Evolutionary conservation across 306 rosid species (phyloP).

Genomic region (Castanea sativa): DNA sequence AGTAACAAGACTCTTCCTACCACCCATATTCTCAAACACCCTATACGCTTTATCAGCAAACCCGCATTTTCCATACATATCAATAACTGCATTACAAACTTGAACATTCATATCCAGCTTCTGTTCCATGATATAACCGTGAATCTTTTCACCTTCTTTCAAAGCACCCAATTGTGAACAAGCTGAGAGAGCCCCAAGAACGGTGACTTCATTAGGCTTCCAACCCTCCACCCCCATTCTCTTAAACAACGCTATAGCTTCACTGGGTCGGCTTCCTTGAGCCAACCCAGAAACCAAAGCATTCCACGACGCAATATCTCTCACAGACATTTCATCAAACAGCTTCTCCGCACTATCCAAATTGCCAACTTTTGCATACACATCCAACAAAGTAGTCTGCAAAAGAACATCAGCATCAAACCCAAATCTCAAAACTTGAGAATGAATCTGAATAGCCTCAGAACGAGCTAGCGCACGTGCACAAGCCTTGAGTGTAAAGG

Average conservation of each 20-base stretch:
- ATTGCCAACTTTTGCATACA: constrained; percentile 63
- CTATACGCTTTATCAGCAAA: constrained; percentile 58
- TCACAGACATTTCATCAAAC: constrained; percentile 64
- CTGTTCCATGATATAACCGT: constrained; percentile 43
- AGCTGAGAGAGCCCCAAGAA: constrained; percentile 67
- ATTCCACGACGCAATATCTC: constrained; percentile 83
- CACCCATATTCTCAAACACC: constrained; percentile 61
- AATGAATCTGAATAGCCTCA: constrained; percentile 67
- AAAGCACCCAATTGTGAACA: constrained; percentile 88
- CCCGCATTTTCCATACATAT: constrained; percentile 85
- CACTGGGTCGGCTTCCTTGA: constrained; percentile 62
- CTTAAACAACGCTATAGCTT: constrained; percentile 61
- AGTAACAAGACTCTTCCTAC: constrained; percentile 58
- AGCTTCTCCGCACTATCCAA: constrained; percentile 57
- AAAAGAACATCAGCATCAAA: constrained; percentile 50
- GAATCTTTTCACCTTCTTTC: constrained; percentile 55
- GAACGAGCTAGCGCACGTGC: constrained; percentile 68
- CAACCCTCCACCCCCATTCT: constrained; percentile 64
- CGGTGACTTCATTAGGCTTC: constrained; percentile 74
- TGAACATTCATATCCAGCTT: constrained; percentile 54
- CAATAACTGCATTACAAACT: constrained; percentile 86
- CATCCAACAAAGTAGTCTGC: constrained; percentile 73
- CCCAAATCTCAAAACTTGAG: constrained; percentile 61
- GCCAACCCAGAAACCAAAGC: constrained; percentile 82
- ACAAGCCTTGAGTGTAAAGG: constrained; percentile 79